These are phyloP conservation scores for Amylocarpus encephaloides DNA, from an alignment of 2,329 filamentous ascomycete genomes.

Conservation along the genomic window DNA sequence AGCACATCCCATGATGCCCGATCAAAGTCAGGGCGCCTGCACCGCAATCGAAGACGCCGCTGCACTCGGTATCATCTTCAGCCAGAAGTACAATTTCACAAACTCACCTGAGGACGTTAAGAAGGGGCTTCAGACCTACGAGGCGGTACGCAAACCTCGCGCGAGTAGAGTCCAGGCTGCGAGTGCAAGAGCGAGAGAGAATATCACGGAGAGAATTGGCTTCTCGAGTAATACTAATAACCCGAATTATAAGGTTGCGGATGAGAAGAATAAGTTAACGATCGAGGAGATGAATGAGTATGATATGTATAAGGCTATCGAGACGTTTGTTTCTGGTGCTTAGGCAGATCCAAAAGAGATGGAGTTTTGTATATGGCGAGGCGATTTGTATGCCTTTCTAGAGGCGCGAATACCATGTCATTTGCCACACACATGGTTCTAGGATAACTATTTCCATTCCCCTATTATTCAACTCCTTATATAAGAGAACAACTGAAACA, in stretches of 20 bases:
- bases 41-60: constrained; percentile 38
- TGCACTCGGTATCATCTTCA: constrained; percentile 34
- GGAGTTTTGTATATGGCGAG: too few species aligned
- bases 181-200: constrained; percentile 50
- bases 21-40: constrained; percentile 55
- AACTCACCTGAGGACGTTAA: constrained; percentile 38
- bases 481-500: too few species aligned
- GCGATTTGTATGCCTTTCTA: too few species aligned
- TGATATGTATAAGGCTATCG: constrained; percentile 38
- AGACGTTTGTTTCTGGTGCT: too few species aligned
- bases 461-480: too few species aligned
- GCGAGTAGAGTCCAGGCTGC: constrained; percentile 51
- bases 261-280: constrained; percentile 54
- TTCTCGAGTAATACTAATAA: constrained; percentile 56
- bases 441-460: too few species aligned
- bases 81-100: constrained; percentile 32
- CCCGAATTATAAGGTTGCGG: constrained; percentile 54
- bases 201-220: constrained; percentile 58
- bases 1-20: constrained; percentile 62
- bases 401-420: too few species aligned
- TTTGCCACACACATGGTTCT: too few species aligned
- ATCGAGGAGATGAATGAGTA: constrained; percentile 66
- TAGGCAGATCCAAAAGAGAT: too few species aligned
- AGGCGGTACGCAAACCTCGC: constrained; percentile 47
- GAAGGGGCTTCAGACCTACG: constrained; percentile 44